These are phyloP conservation scores for Sphagnum magellanicum DNA, from an alignment of 228 moss, liverwort and hornwort species.

Conservation along the genomic window DNA sequence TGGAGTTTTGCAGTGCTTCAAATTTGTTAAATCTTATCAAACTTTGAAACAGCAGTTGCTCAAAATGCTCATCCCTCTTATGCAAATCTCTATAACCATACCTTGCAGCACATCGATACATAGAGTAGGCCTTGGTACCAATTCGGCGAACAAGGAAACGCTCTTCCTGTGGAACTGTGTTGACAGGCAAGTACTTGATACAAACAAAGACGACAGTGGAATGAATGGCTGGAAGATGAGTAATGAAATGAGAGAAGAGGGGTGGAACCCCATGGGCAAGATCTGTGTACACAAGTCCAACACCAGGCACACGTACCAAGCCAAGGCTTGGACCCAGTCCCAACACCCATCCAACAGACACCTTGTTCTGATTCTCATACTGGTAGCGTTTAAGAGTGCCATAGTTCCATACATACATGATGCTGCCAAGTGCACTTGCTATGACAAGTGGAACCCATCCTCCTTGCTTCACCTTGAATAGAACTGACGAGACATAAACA, in stretches of 20 bases:
- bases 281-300: constrained; percentile 88
- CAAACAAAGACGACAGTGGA: constrained; percentile 75
- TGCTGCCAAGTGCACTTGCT: constrained; percentile 48
- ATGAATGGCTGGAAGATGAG: constrained; percentile 87
- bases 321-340: constrained; percentile 72
- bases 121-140: constrained; percentile 58
- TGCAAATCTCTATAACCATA: constrained; percentile 80
- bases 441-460: constrained; percentile 92
- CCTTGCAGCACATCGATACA: constrained; percentile 86
- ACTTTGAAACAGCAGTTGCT: constrained; percentile 40
- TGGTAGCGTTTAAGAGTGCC: constrained; percentile 83
- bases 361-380: constrained; percentile 82
- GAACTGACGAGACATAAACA: constrained; percentile 55
- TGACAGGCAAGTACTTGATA: constrained; percentile 78
- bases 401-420: constrained; percentile 90
- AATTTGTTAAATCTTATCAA: constrained; percentile 34
- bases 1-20: constrained; percentile 11
- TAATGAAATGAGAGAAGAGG: constrained; percentile 86
- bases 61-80: constrained; percentile 80
- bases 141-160: constrained; percentile 73
- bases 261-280: constrained; percentile 86
- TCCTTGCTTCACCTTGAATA: constrained; percentile 74
- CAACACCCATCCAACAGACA: constrained; percentile 82
- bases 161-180: constrained; percentile 61
- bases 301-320: constrained; percentile 85